A percentile compares a stretch with the other conserved stretches of the same genome.
Conservation (phyloP, 768 basidiomycete species). For the Naganishia onofrii region DNA sequence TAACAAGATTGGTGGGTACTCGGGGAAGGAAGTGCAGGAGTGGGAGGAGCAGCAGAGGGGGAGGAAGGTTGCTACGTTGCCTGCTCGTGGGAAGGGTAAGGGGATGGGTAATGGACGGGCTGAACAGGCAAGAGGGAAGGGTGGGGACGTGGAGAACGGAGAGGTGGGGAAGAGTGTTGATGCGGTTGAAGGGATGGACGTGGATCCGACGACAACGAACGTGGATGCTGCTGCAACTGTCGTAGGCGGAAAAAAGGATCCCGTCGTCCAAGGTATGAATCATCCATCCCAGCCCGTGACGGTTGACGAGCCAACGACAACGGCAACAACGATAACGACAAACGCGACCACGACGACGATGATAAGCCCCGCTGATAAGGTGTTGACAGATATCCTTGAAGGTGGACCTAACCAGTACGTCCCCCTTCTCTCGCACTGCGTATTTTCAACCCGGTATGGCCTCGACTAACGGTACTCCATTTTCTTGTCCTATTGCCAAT, state of each 20-base stretch:
- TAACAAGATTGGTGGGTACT: slow-evolving; percentile 35
- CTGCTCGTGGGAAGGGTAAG: slow-evolving; percentile 37
- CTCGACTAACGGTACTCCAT: background rate
- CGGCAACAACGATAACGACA: too few species aligned
- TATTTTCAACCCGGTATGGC: background rate
- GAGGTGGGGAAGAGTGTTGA: background rate
- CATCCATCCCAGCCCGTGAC: too few species aligned
- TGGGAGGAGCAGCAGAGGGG: slow-evolving; percentile 19
- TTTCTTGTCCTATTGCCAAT: too few species aligned
- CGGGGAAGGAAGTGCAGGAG: slow-evolving; percentile 19
- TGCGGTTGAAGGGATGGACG: background rate
- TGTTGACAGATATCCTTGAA: background rate
- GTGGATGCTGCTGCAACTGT: too few species aligned
- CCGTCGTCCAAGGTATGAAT: too few species aligned
- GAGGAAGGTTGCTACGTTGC: slow-evolving; percentile 27
- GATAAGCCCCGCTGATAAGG: background rate
- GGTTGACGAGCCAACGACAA: too few species aligned
- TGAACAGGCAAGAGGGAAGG: too few species aligned
- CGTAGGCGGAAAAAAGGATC: too few species aligned
- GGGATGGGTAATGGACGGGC: too few species aligned
- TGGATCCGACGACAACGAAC: too few species aligned
- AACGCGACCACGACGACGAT: too few species aligned
- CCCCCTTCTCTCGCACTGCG: too few species aligned
- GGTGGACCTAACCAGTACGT: slow-evolving; percentile 12
- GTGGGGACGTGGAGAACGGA: background rate